Evolutionary conservation across 495 filamentous ascomycete genomes (phyloP).

Genomic region (Trichoderma asperelloides): DNA sequence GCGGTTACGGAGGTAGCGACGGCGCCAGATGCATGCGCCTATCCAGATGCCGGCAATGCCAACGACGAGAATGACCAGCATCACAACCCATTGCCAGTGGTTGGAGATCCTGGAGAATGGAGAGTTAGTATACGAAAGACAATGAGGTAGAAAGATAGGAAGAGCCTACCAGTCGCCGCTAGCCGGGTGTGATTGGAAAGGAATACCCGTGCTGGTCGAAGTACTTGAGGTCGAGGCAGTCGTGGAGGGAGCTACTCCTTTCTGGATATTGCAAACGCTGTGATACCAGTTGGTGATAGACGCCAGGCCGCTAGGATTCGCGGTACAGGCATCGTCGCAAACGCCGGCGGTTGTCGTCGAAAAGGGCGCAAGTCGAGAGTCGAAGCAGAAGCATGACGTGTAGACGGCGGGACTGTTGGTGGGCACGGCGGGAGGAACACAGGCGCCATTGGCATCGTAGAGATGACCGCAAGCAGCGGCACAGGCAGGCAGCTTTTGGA

Average conservation of each 20-base stretch:
- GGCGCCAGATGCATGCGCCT: constrained; percentile 43
- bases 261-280: constrained; percentile 28
- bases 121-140: constrained; percentile 8
- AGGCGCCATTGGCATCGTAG: constrained; percentile 47
- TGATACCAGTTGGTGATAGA: constrained; percentile 43
- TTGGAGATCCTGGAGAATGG: constrained; percentile 30
- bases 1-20: constrained; percentile 42
- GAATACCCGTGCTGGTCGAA: neutral
- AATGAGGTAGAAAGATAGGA: neutral
- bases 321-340: constrained; percentile 29
- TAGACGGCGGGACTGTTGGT: constrained; percentile 20
- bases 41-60: constrained; percentile 44
- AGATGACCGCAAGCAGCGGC: constrained; percentile 36
- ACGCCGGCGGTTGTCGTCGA: constrained; percentile 31
- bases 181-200: neutral
- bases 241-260: neutral
- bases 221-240: neutral
- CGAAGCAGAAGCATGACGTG: constrained; percentile 40
- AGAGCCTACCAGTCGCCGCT: constrained; percentile 21
- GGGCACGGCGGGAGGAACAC: constrained; percentile 33
- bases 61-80: constrained; percentile 44
- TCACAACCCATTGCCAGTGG: constrained; percentile 49
- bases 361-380: constrained; percentile 32
- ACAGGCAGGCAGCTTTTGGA: constrained; percentile 33
- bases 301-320: constrained; percentile 23